Percentiles rank a stretch among this genome's conserved stretches.
Evolutionary conservation across 2,329 filamentous ascomycete genomes (phyloP).

Genomic region (Alternaria angustiovoidea): DNA sequence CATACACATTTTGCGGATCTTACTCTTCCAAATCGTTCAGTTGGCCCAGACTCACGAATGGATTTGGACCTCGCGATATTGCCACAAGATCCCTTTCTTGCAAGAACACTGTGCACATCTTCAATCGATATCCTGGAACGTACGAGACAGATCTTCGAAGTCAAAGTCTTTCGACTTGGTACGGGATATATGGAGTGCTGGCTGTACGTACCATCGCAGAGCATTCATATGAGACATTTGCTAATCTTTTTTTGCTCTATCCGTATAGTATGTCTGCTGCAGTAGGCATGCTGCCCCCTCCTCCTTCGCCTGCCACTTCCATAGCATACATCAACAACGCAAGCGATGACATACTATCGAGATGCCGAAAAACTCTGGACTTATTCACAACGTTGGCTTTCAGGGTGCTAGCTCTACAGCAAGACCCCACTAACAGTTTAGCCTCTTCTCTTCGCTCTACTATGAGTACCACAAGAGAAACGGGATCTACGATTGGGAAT

Average conservation of each 20-base stretch:
- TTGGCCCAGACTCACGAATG: slow-evolving; percentile 6
- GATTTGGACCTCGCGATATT: slow-evolving; percentile 26
- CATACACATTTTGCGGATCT: slow-evolving; percentile 14
- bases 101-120: slow-evolving; percentile 34
- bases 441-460: slow-evolving; percentile 30
- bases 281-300: slow-evolving; percentile 38
- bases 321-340: slow-evolving; percentile 27
- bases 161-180: slow-evolving; percentile 46
- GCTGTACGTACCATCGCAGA: slow-evolving; percentile 15
- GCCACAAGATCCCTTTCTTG: slow-evolving; percentile 37
- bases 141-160: slow-evolving; percentile 40
- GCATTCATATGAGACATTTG: background rate
- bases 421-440: slow-evolving; percentile 34
- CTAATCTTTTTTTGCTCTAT: background rate
- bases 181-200: slow-evolving; percentile 50
- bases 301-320: slow-evolving; percentile 25
- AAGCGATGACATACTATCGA: slow-evolving; percentile 25
- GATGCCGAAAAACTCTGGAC: slow-evolving; percentile 39
- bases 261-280: slow-evolving; percentile 34
- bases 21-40: background rate
- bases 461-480: slow-evolving; percentile 18
- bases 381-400: slow-evolving; percentile 39
- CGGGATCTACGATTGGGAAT: background rate
- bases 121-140: slow-evolving; percentile 42
- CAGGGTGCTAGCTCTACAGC: slow-evolving; percentile 42